phyloP scores from a whole-genome alignment of 2,329 filamentous ascomycete genomes.

The Cytospora piceae region DNA sequence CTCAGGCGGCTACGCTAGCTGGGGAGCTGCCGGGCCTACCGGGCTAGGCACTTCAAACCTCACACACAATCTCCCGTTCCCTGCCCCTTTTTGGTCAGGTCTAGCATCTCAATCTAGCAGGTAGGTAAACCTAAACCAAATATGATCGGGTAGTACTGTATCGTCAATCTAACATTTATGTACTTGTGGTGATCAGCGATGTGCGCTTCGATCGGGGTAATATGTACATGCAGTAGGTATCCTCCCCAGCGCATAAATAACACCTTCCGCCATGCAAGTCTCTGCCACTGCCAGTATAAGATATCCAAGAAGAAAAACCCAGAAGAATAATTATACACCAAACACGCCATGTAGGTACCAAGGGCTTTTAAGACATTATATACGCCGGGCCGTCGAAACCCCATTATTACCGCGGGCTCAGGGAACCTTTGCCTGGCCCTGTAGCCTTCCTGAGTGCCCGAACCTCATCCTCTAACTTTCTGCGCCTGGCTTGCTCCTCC shows the following conservation, averaged over 20 bases:
- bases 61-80: no score
- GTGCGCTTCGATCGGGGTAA: not conserved
- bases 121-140: not conserved
- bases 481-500: slow-evolving; percentile 54
- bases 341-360: slow-evolving; percentile 20
- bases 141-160: not conserved
- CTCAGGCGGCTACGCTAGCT: no score
- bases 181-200: not conserved
- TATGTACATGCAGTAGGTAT: not conserved
- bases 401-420: slow-evolving; percentile 43
- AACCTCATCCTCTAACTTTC: slow-evolving; percentile 57
- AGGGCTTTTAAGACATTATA: slow-evolving; percentile 20
- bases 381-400: slow-evolving; percentile 1
- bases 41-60: no score
- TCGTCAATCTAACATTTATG: not conserved
- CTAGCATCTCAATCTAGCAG: not conserved
- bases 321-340: slow-evolving; percentile 18
- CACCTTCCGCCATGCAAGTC: not conserved
- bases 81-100: not conserved
- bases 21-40: no score
- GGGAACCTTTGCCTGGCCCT: slow-evolving; percentile 48
- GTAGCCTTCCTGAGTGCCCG: slow-evolving; percentile 47
- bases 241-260: not conserved
- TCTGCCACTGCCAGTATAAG: not conserved
- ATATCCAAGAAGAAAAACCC: slow-evolving; percentile 27